These are phyloP conservation scores for Arabidopsis suecica DNA, from an alignment of 345 rosid genomes.

Conservation along the genomic window DNA sequence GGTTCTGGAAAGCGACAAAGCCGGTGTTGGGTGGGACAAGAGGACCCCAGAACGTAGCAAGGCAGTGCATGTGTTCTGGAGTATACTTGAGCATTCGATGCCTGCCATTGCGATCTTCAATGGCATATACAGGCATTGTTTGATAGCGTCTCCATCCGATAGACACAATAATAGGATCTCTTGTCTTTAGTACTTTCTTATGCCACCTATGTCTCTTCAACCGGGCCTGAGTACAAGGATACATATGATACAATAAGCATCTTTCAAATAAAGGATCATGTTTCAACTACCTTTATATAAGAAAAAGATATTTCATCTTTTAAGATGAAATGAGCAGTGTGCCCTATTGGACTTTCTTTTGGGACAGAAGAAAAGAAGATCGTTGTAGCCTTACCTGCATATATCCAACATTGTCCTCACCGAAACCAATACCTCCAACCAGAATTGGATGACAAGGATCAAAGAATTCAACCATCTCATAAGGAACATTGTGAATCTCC, in stretches of 20 bases:
- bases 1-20: conserved; percentile 79
- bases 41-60: conserved; percentile 98
- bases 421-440: conserved; percentile 86
- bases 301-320: conserved; percentile 5
- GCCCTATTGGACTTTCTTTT: conserved; percentile 8
- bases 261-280: conserved; percentile 3
- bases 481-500: conserved; percentile 92
- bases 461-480: conserved; percentile 90
- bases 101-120: conserved; percentile 86
- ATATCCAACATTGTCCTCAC: conserved; percentile 89
- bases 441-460: conserved; percentile 88
- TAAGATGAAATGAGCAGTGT: conserved; percentile 19
- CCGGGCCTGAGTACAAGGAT: conserved; percentile 58
- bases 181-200: conserved; percentile 81
- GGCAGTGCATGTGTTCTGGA: conserved; percentile 96
- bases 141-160: conserved; percentile 98
- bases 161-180: conserved; percentile 89
- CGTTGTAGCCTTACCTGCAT: conserved; percentile 78
- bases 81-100: conserved; percentile 96
- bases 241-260: conserved; percentile 10
- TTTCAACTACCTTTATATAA: conserved; percentile 6
- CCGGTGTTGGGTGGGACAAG: conserved; percentile 95
- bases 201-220: conserved; percentile 94
- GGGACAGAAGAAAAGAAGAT: conserved; percentile 6
- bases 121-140: conserved; percentile 81